Evolutionary conservation across 352 stramenopile species (phyloP), one percentile per base, ranked within the genome.

Genomic region (Phytophthora boehmeriae): DNA sequence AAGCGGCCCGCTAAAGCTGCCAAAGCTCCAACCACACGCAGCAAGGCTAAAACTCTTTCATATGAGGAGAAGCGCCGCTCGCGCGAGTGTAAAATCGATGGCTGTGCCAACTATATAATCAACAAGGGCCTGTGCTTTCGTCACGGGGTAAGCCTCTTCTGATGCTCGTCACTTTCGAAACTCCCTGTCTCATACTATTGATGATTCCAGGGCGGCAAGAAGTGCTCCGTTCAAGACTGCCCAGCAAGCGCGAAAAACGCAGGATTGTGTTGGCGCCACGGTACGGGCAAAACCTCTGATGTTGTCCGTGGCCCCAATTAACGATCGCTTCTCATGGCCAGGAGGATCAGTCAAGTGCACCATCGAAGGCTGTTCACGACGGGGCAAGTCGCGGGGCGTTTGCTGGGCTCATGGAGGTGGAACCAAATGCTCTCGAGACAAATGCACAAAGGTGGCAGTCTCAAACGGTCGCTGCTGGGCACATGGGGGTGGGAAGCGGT

Each of bases 371-470:
- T 80, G 73, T 66, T 65, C 46, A 42, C 65, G 78, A 38, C 71
- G 78, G 20, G 83, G 78, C 56, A 90, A 91, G 53, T 86, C 81
- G 8, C 63, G 79, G 11, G 84, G 84, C 28, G 75, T 87, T 43
- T 92, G 84, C 57, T 92, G 83, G 84, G 83, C 76, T 0, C 84
- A 93, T 50, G 84, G 84, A 32, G 82, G 84, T 2, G 84, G 84
- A 13, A 87, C 75, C 19, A 66, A 66, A 45, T 86, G 76, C 54
- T 66, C 66, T 23, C 23, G 64, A 9, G 30, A 52, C 17, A 38
- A 66, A 41, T 81, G 76, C 59, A 49, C 41, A 6, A 82, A 78
- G 54, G 73, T 80, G 54, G 69, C 72, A 9, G 68, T 83, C 14
- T 83, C 75, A 10, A 60, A 68, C 23, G 68, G 68, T 0, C 58